Base-by-base conservation (phyloP, 352 stramenopile species). In the Phytopythium mirpurense region DNA sequence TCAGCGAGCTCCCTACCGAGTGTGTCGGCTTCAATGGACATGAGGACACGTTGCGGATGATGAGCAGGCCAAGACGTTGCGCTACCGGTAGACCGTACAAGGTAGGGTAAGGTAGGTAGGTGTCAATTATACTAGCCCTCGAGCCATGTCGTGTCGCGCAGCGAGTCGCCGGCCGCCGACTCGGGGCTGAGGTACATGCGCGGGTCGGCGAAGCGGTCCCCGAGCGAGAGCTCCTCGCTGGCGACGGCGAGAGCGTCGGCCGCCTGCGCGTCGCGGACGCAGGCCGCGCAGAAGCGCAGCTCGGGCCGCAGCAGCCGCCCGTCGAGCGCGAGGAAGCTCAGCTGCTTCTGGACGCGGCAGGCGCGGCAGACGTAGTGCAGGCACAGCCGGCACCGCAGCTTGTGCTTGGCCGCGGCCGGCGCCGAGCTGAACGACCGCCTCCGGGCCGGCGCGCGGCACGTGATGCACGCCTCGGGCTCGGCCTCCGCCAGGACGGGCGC, bases 341-440 rank as follows among this genome's bases (percentile, higher is more conserved):
- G 45, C 38, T 47, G 52, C 34, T 63, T 50, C 37, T 67, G 66
- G 15, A 72, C 54, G 10, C 51, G 45, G n/a, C 64, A 72, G 6
- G 64, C 63, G 18, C 58, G 61, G 44, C 64, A 72, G 12, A 72
- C 60, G 36, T 60, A 72, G 26, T 57, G 56, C 32, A 62, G 60
- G 57, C 65, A 78, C 16, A 74, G 19, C 16, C 62, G 60, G 32
- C 68, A 77, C 26, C 51, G 49, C 1, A 53, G 65, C 51, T 65
- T 65, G 19, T 68, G 56, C 16, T 12, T 52, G n/a, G 46, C 29
- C n/a, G 46, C n/a, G 21, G 29, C 31, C 11, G 15, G 5, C 2
- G 18, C 12, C 18, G 46, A 11, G 46, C 29, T 32, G 21, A 52
- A 29, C 27, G 46, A 52, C 46, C 32, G 10, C 23, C 46, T 3